Evolutionary conservation across 441 rosid genomes (phyloP), one percentile per base, ranked within the genome.

Genomic region (Adansonia madagascariensis): DNA sequence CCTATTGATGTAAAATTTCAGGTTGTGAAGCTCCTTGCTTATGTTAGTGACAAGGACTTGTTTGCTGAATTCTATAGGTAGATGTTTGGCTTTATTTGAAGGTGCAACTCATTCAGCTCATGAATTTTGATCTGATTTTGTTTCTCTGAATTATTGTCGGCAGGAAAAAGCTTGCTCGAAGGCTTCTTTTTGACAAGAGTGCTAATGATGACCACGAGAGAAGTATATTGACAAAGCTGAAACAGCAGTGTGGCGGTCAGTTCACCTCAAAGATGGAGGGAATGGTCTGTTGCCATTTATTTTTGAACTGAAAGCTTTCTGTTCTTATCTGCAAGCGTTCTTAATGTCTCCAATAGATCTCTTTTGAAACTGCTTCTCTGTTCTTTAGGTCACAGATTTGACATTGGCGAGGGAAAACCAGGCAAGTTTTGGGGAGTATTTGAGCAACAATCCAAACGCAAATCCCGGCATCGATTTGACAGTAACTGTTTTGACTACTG

Each of bases 221-320:
- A 78, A 87, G 90, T 82, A 84, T 85, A 60, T 75, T 87, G 84
- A 82, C 88, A 53, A 87, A 85, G 74, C 73, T 87, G 77, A 87
- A 87, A 82, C 87, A 85, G 75, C 90, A 87, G 72, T 87, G 86
- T 31, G 90, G 90, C 20, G 86, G 86, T 44, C 88, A 87, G 80
- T 87, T 84, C 81, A 87, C 90, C 66, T 87, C 88, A 75, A 87
- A 85, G 86, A 87, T 87, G 88, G 90, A 87, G 79, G 88, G 90
- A 62, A 87, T 87, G 90, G 90, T 87, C 9, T 68, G 88, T 75
- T 72, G 64, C 56, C 31, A 35, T 49, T 14, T 20, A 10, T 49
- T 74, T 74, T 5, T 74, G 17, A 22, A 62, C 8, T 18, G 63
- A 17, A 31, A 31, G 49, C 3, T 8, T 31, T 31, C 59, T 1